Evolutionary conservation across 768 basidiomycete species (phyloP), one percentile per base, ranked within the genome.

Genomic region (Mrakia blollopis): DNA sequence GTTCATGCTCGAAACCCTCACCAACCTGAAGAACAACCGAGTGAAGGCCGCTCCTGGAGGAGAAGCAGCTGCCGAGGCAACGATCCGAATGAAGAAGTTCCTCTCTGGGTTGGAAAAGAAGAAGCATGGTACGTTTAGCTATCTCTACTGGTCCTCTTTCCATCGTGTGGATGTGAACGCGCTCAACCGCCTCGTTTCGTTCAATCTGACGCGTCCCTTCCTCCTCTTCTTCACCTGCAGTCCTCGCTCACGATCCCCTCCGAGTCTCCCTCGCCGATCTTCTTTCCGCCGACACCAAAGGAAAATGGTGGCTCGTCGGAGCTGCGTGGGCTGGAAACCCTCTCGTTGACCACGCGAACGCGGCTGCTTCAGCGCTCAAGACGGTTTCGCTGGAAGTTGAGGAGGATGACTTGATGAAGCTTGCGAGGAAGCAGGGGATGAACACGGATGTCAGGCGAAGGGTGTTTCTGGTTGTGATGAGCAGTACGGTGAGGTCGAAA

Each of bases 231-330:
- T 37, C 37, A n/a, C 9, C n/a, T 50, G 23, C 76, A 95, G 94
- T 93, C 9, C 86, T 90, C 71, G 88, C 90, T 0, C 89, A 92
- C 81, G 97, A 98, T 63, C 90, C 94, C 0, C 86, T 99, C 11
- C 90, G 94, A 10, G 89, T 97, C 1, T 89, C 91, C 0, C 86
- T 98, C 32, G 86, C 86, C n/a, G 96, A 98, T 83, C 87, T 98
- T 8, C 92, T 88, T 78, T 88, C 89, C 0, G 90, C 93, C 0
- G 89, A 92, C 75, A 91, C 87, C 16, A 92, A 90, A 81, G 97
- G 95, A 7, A 97, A 97, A 85, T 98, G 97, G 97, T 98, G 97
- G 96, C 87, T 98, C 2, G 92, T 98, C 50, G 97, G 96, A 25
- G 93, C 96, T 1, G 96, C 92, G 0, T 99, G 96, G 96, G 87